These are phyloP conservation scores for Actinomortierella wolfii DNA, from an alignment of 371 early-diverging fungal species.

Conservation along the genomic window DNA sequence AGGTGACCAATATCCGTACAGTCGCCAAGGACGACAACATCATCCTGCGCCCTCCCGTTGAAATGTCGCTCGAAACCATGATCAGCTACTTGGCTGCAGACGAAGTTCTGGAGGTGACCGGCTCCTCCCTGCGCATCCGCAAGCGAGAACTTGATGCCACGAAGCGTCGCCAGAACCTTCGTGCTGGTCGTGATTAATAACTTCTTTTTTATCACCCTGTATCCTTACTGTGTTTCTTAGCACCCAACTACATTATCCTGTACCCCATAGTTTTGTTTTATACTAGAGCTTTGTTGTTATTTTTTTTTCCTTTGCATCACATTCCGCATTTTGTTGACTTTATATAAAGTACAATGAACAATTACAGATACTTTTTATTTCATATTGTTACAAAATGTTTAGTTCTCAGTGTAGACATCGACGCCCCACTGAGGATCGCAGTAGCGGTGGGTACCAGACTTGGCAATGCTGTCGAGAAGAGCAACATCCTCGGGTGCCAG, in stretches of 20 bases:
- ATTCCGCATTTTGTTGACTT: background rate
- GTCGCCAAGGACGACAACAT: conserved; percentile 77
- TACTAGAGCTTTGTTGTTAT: background rate
- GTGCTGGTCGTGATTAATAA: conserved; percentile 22
- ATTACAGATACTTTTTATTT: background rate
- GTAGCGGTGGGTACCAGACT: conserved; percentile 29
- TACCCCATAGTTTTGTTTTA: no score
- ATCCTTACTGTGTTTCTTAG: no score
- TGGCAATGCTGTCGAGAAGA: conserved; percentile 34
- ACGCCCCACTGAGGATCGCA: conserved; percentile 49
- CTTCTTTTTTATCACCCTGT: no score
- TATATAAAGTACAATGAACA: background rate
- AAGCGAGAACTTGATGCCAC: conserved; percentile 70
- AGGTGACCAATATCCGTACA: conserved; percentile 74
- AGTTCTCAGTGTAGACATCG: conserved; percentile 26
- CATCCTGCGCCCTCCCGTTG: conserved; percentile 65
- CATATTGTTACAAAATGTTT: no score
- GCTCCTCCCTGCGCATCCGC: conserved; percentile 66
- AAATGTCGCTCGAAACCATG: conserved; percentile 72
- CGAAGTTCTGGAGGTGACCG: conserved; percentile 83
- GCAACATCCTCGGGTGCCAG: conserved; percentile 52
- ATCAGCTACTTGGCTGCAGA: conserved; percentile 77
- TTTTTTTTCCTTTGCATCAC: background rate
- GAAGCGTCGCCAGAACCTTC: conserved; percentile 57
- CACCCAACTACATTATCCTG: no score